phyloP scores from a whole-genome alignment of 495 filamentous ascomycete species.

The Filosporella fistucella region DNA sequence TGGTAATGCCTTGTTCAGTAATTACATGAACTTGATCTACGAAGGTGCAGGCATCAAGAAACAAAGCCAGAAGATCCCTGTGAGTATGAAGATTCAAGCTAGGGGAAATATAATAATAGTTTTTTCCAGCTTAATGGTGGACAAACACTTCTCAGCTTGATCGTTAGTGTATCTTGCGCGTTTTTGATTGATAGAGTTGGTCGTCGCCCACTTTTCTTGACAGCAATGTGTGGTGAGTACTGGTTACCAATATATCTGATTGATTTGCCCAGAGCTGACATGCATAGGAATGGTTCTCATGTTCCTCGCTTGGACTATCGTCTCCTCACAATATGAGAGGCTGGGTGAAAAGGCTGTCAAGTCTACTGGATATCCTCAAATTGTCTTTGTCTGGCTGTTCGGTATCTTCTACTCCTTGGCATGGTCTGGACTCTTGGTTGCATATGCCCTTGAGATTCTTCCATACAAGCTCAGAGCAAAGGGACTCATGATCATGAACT shows the following conservation, averaged over 20 bases:
- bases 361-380: constrained; percentile 21
- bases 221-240: constrained; percentile 24
- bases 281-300: constrained; percentile 18
- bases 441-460: constrained; percentile 35
- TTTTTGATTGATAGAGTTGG: constrained; percentile 30
- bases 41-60: constrained; percentile 45
- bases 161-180: constrained; percentile 23
- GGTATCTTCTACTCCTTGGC: constrained; percentile 34
- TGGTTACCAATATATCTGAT: background rate
- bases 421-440: constrained; percentile 33
- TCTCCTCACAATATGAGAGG: constrained; percentile 16
- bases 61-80: constrained; percentile 47
- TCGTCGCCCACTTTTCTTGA: constrained; percentile 22
- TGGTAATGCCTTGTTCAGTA: constrained; percentile 62
- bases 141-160: constrained; percentile 14
- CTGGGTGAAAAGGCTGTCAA: constrained; percentile 23
- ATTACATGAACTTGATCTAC: constrained; percentile 50
- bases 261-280: background rate
- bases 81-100: constrained; percentile 24
- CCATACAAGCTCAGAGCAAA: constrained; percentile 33
- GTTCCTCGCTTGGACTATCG: constrained; percentile 25
- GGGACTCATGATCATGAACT: constrained; percentile 26
- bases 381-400: constrained; percentile 38
- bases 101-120: too few species aligned
- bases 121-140: constrained; percentile 26